Evolutionary conservation across 1,139 yeast genomes (phyloP).

Genomic region (Kurtzmaniella natalensis): DNA sequence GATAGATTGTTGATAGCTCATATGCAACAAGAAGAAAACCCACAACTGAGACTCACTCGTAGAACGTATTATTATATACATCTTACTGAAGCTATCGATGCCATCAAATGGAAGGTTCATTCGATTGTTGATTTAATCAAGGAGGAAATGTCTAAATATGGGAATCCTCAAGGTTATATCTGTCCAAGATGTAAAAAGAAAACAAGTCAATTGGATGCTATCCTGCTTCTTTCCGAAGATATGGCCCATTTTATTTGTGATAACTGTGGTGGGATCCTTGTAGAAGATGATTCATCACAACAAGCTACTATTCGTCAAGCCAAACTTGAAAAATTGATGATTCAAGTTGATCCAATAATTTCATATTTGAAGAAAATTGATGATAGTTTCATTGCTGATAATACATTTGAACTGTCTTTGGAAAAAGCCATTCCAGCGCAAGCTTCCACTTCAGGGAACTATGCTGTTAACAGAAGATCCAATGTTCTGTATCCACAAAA

Average conservation of each 20-base stretch:
- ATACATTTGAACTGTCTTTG: conserved; percentile 77
- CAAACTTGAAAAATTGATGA: conserved; percentile 78
- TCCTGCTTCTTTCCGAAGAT: conserved; percentile 74
- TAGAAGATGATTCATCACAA: conserved; percentile 85
- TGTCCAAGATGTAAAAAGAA: conserved; percentile 84
- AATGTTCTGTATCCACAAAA: conserved; percentile 29
- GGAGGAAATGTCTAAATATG: conserved; percentile 74
- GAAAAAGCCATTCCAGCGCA: conserved; percentile 82
- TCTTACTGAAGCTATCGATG: conserved; percentile 89
- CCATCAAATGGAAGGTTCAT: conserved; percentile 95
- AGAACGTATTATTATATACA: conserved; percentile 85
- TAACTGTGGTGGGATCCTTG: conserved; percentile 68
- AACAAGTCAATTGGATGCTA: conserved; percentile 84
- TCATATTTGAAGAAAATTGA: conserved; percentile 81
- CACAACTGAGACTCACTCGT: conserved; percentile 61
- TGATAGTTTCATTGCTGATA: conserved; percentile 80
- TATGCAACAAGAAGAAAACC: conserved; percentile 78
- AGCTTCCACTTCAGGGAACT: conserved; percentile 60
- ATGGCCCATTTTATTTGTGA: conserved; percentile 80
- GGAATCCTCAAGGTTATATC: conserved; percentile 90
- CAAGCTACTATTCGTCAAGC: conserved; percentile 82
- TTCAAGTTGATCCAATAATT: conserved; percentile 85
- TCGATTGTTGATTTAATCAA: conserved; percentile 73
- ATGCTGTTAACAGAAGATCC: conserved; percentile 40
- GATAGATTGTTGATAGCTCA: conserved; percentile 70